Evolutionary conservation across 139 green algal genomes (phyloP), one percentile per base, ranked within the genome.

Genomic region (Asterochloris erici): DNA sequence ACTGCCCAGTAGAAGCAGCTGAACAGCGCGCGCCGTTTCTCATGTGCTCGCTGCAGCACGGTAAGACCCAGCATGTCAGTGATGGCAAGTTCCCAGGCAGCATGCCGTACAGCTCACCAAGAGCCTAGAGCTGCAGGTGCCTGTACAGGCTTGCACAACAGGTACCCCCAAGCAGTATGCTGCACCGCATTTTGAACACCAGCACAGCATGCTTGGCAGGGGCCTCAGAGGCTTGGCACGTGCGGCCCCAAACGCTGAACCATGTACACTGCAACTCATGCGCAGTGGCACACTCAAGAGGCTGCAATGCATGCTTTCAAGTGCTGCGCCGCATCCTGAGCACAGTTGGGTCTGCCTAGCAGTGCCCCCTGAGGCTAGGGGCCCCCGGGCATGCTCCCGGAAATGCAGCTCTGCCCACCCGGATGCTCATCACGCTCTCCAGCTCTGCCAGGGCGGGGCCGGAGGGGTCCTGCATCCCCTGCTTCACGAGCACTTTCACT

Each of bases 21-120:
- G 63, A 84, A 84, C 81, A 84, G 63, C 11, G 81, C 81, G 14
- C 81, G 66, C 81, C 70, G 73, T 63, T 84, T 78, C 73, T 84
- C 81, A 76, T 84, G 81, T 26, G 80, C 81, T 68, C 73, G 63
- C 81, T 80, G 81, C 63, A 80, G 14, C 6, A 26, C 4, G 62
- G 28, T 26, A 74, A 9, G 16, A 16, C 14, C 66, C 17, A 71
- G 66, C 21, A 23, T 71, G 19, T 71, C 66, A 71, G 38, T 71
- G 19, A 71, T 23, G 6, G 66, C n/a, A n/a, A n/a, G n/a, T n/a
- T 71, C 66, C 21, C 66, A 71, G 66, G 2, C 21, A 26, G 17
- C 66, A 71, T 9, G 21, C 17, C 10, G 66, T 9, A 14, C 66
- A 13, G 19, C 10, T 23, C 66, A 26, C 38, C 38, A 54, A 54